Evolutionary conservation across 2,329 filamentous ascomycete genomes (phyloP).

Genomic region (Podosphaera fusca): DNA sequence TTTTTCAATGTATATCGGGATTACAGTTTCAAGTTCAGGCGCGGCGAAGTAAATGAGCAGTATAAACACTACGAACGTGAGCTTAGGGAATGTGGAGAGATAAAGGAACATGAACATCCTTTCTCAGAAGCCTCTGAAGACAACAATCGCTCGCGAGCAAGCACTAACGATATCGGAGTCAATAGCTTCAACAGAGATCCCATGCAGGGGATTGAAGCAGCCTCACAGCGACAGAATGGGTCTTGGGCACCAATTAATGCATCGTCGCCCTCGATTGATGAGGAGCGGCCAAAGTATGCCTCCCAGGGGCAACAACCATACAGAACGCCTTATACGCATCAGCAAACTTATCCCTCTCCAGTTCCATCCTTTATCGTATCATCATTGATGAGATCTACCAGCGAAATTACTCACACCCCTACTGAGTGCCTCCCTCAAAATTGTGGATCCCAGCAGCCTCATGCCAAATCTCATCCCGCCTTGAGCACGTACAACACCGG

Average conservation of each 20-base stretch:
- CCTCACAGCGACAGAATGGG: conserved; percentile 8
- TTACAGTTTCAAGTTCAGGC: conserved; percentile 17
- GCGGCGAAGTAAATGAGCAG: conserved; percentile 29
- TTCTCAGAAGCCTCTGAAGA: conserved; percentile 12
- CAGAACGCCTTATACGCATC: conserved; percentile 2
- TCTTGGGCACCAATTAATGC: conserved; percentile 14
- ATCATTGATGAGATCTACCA: too few species aligned
- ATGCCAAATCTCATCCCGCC: conserved; percentile 3
- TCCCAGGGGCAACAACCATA: conserved; percentile 7
- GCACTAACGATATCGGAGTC: conserved; percentile 10
- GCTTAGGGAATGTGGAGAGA: conserved; percentile 26
- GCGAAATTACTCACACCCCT: too few species aligned
- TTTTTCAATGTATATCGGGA: conserved; percentile 28
- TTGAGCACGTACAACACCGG: conserved; percentile 6
- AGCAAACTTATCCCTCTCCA: not conserved
- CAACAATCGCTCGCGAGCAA: conserved; percentile 10
- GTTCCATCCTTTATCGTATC: conserved; percentile 10
- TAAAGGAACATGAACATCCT: conserved; percentile 8
- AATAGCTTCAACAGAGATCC: conserved; percentile 10
- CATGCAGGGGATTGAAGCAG: conserved; percentile 14
- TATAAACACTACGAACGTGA: conserved; percentile 29
- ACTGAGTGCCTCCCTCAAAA: conserved; percentile 7
- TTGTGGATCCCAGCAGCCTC: conserved; percentile 3
- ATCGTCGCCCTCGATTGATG: conserved; percentile 8
- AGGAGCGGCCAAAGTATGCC: conserved; percentile 9